phyloP scores from a whole-genome alignment of 495 filamentous ascomycete genomes.

The Lepraria neglecta region DNA sequence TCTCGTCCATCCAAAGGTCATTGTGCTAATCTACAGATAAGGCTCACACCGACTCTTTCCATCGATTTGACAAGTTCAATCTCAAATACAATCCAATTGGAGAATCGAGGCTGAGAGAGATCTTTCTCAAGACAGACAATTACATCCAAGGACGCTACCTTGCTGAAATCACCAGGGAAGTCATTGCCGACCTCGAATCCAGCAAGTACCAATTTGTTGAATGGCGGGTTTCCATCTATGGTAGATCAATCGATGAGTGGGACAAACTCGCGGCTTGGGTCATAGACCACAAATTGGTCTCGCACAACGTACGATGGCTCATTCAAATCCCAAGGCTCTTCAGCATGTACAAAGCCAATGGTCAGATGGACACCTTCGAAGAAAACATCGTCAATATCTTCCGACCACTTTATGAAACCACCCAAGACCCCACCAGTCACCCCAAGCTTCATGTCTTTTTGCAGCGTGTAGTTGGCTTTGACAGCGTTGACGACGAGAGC shows the following conservation, averaged over 20 bases:
- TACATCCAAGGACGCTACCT: slow-evolving; percentile 93
- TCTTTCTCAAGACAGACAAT: slow-evolving; percentile 98
- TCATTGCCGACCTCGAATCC: slow-evolving; percentile 94
- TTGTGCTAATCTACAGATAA: slow-evolving; percentile 32
- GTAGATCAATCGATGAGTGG: slow-evolving; percentile 87
- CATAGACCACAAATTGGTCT: slow-evolving; percentile 97
- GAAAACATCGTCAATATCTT: slow-evolving; percentile 89
- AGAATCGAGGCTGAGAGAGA: slow-evolving; percentile 87
- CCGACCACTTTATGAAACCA: slow-evolving; percentile 90
- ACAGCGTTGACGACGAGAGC: slow-evolving; percentile 97
- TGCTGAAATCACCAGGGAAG: slow-evolving; percentile 95
- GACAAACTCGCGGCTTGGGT: slow-evolving; percentile 97
- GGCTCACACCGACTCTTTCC: slow-evolving; percentile 97
- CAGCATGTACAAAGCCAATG: slow-evolving; percentile 86
- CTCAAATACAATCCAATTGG: slow-evolving; percentile 97
- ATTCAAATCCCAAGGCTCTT: slow-evolving; percentile 92
- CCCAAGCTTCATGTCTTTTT: slow-evolving; percentile 92
- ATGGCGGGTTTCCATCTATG: slow-evolving; percentile 97
- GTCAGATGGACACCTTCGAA: slow-evolving; percentile 81
- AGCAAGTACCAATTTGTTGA: slow-evolving; percentile 99
- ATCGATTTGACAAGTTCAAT: slow-evolving; percentile 99
- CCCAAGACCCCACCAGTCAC: slow-evolving; percentile 75
- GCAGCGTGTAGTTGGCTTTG: slow-evolving; percentile 91
- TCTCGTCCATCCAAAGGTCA: neutral
- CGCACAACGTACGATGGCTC: slow-evolving; percentile 95